Percentiles rank a stretch among this genome's conserved stretches.
Conservation (phyloP, 768 basidiomycete species). For the Leucosporidium scottii region DNA sequence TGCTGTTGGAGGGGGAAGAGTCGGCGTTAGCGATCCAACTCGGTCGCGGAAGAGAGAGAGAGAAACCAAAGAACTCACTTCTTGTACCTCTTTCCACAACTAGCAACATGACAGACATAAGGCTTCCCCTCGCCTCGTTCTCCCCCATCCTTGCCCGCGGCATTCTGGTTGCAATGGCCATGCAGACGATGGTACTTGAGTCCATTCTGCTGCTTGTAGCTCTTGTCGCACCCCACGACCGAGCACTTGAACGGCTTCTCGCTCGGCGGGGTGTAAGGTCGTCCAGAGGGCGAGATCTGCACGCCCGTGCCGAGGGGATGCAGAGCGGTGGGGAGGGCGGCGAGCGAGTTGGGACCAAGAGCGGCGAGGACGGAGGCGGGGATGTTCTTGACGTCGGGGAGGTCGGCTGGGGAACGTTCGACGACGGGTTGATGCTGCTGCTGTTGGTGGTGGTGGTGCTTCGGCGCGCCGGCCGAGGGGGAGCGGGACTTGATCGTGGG, state of each 20-base stretch:
- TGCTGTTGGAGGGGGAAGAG: constrained; percentile 42
- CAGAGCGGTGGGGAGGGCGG: constrained; percentile 41
- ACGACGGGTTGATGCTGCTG: neutral
- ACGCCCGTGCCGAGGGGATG: constrained; percentile 49
- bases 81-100: constrained; percentile 56
- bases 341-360: constrained; percentile 22
- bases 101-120: constrained; percentile 33
- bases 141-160: constrained; percentile 14
- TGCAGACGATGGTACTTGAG: constrained; percentile 41
- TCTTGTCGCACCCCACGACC: constrained; percentile 41
- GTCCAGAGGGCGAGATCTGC: constrained; percentile 53
- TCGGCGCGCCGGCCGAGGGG: neutral
- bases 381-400: constrained; percentile 5
- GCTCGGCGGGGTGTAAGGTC: constrained; percentile 35
- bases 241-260: constrained; percentile 67
- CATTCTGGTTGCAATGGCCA: constrained; percentile 37
- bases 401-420: constrained; percentile 7
- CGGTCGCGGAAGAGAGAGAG: too few species aligned
- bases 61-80: constrained; percentile 46
- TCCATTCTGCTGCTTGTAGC: constrained; percentile 42
- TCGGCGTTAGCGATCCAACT: too few species aligned
- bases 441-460: neutral
- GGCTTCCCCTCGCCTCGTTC: constrained; percentile 30
- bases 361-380: constrained; percentile 10
- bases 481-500: neutral